Conservation (phyloP, 208 protist genomes). For the Leptomonas pyrrhocoris region DNA sequence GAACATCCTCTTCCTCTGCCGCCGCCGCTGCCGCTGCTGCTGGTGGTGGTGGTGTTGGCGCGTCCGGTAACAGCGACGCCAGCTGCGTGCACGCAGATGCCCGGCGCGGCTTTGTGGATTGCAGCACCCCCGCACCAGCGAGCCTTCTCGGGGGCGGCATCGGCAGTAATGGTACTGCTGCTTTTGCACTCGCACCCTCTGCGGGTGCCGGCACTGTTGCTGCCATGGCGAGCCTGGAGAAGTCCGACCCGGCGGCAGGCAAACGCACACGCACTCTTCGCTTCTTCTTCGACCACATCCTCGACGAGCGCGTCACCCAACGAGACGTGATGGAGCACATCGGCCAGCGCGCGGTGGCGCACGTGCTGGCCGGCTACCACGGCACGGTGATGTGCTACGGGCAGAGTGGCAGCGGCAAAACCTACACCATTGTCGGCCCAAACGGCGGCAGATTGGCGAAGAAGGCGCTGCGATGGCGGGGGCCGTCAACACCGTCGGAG, state of each 20-base stretch:
- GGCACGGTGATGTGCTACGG: slow-evolving; percentile 90
- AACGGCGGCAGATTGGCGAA: slow-evolving; percentile 28
- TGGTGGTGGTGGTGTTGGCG: background rate
- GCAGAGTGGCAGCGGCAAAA: slow-evolving; percentile 93
- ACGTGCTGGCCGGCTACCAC: slow-evolving; percentile 78
- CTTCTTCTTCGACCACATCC: slow-evolving; percentile 77
- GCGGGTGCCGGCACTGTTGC: background rate
- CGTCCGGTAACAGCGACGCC: background rate
- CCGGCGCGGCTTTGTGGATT: slow-evolving; percentile 30
- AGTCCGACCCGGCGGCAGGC: background rate
- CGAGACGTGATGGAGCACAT: slow-evolving; percentile 68
- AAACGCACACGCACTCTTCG: slow-evolving; percentile 14
- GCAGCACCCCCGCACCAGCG: slow-evolving; percentile 16
- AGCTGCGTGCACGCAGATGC: slow-evolving; percentile 33
- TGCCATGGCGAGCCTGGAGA: background rate
- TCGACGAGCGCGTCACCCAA: slow-evolving; percentile 62
- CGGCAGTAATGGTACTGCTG: background rate
- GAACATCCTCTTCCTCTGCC: background rate
- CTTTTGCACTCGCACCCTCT: background rate
- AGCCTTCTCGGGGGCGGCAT: background rate
- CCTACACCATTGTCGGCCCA: slow-evolving; percentile 82
- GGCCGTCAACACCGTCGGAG: slow-evolving; percentile 15
- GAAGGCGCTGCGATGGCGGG: slow-evolving; percentile 20
- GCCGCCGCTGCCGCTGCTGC: background rate
- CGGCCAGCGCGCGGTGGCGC: slow-evolving; percentile 53